A percentile compares a stretch with the other conserved stretches of the same genome.
Evolutionary conservation across 2,329 filamentous ascomycete species (phyloP).

Genomic region (Whalleya microplaca): DNA sequence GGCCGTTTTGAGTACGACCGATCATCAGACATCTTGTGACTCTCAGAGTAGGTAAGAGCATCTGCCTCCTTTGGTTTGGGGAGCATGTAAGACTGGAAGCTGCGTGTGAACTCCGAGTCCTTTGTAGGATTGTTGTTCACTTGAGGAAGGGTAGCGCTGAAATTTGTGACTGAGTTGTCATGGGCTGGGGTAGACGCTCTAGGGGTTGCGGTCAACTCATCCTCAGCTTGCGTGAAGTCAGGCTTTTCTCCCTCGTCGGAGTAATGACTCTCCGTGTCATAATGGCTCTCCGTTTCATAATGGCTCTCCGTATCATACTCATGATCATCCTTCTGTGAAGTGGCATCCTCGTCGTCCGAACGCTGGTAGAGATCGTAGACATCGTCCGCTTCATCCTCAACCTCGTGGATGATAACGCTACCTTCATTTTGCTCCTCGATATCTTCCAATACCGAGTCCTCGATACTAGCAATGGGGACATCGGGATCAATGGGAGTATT

Average conservation of each 20-base stretch:
- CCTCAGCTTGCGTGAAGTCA: constrained; percentile 32
- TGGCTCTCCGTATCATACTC: constrained; percentile 60
- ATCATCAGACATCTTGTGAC: constrained; percentile 42
- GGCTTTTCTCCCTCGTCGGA: constrained; percentile 45
- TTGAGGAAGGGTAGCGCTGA: constrained; percentile 44
- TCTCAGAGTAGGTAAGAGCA: constrained; percentile 37
- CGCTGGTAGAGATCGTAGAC: constrained; percentile 70
- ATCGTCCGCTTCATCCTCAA: constrained; percentile 65
- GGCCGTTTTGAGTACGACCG: constrained; percentile 47
- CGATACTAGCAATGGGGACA: constrained; percentile 84
- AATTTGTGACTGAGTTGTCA: constrained; percentile 35
- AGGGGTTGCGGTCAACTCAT: constrained; percentile 57
- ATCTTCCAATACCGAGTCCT: constrained; percentile 64
- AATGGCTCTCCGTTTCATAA: no score
- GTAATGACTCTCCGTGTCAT: constrained; percentile 61
- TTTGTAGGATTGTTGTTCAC: constrained; percentile 39
- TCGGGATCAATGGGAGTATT: constrained; percentile 77
- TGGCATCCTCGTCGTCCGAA: constrained; percentile 44
- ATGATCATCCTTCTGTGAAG: constrained; percentile 39
- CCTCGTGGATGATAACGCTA: constrained; percentile 70
- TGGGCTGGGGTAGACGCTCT: constrained; percentile 48
- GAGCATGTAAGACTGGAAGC: constrained; percentile 52
- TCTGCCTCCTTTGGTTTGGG: constrained; percentile 45
- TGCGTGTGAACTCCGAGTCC: constrained; percentile 46
- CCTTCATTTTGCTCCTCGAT: constrained; percentile 54